Conservation (phyloP, 768 basidiomycete species). For the Phlegmacium glaucopus region DNA sequence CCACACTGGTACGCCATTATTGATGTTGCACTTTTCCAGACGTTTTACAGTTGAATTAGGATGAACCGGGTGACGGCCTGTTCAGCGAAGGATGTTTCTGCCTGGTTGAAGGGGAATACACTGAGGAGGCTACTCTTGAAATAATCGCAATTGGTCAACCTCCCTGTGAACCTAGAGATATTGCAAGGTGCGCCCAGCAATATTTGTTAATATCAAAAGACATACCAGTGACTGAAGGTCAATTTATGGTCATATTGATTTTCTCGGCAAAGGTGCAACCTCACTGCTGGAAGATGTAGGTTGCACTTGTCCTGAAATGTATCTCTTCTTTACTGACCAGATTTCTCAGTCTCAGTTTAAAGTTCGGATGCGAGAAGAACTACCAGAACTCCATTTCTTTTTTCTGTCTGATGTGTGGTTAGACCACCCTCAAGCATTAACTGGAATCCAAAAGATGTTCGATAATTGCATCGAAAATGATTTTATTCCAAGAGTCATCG, state of each 20-base stretch:
- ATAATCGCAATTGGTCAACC: constrained; percentile 97
- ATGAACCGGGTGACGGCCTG: constrained; percentile 91
- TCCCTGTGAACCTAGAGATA: constrained; percentile 87
- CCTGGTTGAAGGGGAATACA: constrained; percentile 95
- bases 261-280: constrained; percentile 91
- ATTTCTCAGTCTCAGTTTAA: constrained; percentile 49
- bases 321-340: constrained; percentile 3
- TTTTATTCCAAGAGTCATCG: constrained; percentile 85
- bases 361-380: constrained; percentile 60
- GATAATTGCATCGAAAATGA: constrained; percentile 85
- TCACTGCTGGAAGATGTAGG: constrained; percentile 88
- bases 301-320: constrained; percentile 4
- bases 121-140: constrained; percentile 81
- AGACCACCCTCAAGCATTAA: constrained; percentile 80
- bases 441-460: constrained; percentile 80
- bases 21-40: not conserved
- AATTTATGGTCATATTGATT: constrained; percentile 95
- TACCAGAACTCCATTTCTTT: constrained; percentile 82
- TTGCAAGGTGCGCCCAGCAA: constrained; percentile 58
- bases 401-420: constrained; percentile 96
- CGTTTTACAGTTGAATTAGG: constrained; percentile 30
- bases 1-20: constrained; percentile 62
- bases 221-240: constrained; percentile 47
- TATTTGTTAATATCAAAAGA: not conserved
- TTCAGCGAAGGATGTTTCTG: constrained; percentile 97